Evolutionary conservation across 345 rosid species (phyloP).

Genomic region (Schrenkiella parvula): DNA sequence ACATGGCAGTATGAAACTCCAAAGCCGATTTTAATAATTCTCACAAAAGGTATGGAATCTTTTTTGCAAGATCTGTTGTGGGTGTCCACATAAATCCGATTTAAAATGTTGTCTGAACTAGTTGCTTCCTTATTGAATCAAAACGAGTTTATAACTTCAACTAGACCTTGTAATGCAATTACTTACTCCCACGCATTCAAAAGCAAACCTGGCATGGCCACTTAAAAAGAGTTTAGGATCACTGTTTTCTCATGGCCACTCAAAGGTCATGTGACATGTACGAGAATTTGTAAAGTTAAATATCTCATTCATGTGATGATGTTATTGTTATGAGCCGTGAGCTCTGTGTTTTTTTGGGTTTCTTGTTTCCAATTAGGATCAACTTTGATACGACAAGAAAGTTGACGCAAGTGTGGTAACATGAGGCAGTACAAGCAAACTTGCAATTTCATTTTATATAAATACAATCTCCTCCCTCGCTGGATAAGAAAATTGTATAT

Average conservation of each 20-base stretch:
- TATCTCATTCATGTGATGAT: neutral
- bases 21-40: neutral
- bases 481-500: neutral
- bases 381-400: neutral
- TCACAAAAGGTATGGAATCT: neutral
- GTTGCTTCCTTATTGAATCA: neutral
- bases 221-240: neutral
- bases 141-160: neutral
- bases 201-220: neutral
- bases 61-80: neutral
- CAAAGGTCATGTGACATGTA: neutral
- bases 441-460: neutral
- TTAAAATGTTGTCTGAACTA: neutral
- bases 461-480: neutral
- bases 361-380: constrained; percentile 10
- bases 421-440: neutral
- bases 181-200: neutral
- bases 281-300: neutral
- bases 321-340: neutral
- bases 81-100: neutral
- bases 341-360: neutral
- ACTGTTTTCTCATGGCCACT: neutral
- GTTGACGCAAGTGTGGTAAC: neutral
- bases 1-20: neutral
- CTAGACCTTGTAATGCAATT: neutral